Conservation (phyloP, 139 green algal species). For the Pycnococcus provasolii region DNA sequence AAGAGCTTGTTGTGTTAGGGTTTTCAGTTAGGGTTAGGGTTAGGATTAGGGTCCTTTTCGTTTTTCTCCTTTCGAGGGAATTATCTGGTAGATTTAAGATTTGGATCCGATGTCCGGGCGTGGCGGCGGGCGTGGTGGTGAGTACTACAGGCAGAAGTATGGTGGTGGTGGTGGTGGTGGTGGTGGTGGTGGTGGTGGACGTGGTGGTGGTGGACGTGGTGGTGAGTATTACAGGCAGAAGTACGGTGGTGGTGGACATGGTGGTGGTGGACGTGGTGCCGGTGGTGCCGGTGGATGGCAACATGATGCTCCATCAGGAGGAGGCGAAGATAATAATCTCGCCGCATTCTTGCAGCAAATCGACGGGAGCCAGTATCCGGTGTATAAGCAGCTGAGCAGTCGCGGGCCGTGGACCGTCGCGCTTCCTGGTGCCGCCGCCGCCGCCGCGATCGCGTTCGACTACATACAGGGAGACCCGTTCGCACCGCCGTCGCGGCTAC, state of each 20-base stretch:
- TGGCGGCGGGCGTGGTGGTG: no score
- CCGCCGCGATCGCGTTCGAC: conserved; percentile 5
- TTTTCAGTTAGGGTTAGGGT: no score
- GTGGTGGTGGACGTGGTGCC: neutral
- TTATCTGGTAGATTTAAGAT: no score
- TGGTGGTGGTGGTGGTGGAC: neutral
- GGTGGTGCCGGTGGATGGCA: neutral
- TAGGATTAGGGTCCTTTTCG: no score
- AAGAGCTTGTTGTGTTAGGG: no score
- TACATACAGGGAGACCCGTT: conserved; percentile 7
- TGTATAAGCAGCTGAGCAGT: conserved; percentile 46
- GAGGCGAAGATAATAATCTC: conserved; percentile 16
- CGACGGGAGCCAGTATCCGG: conserved; percentile 40
- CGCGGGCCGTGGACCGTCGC: conserved; percentile 25
- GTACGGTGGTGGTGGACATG: neutral
- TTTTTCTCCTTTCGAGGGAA: no score
- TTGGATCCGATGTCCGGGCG: no score
- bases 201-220: neutral
- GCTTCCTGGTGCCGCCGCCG: conserved; percentile 32
- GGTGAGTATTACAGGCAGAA: neutral
- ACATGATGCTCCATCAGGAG: conserved; percentile 25
- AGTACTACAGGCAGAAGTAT: neutral
- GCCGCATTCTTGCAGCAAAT: conserved; percentile 31
- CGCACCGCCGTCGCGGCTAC: neutral
- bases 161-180: neutral